Base-by-base conservation (phyloP, 148 eudicot species). In the Persicaria tinctoria region DNA sequence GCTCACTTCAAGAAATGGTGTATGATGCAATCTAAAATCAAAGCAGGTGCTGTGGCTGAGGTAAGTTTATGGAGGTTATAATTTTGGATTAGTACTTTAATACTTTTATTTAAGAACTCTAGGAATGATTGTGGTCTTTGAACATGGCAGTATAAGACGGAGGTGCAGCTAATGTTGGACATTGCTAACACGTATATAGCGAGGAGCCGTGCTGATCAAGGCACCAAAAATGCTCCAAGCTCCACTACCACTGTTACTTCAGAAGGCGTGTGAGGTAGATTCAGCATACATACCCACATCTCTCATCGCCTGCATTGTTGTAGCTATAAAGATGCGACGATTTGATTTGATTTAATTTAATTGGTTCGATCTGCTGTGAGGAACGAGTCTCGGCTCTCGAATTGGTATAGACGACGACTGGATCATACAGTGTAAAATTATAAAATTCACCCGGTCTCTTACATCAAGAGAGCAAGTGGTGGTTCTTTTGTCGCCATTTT, bases 1-100 rank as follows among this genome's bases (percentile, higher is more conserved):
- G 97, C 86, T 73, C 97, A 91, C 81, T 93, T 93, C 59, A 93
- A 93, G 86, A 93, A 93, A 79, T 93, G 98, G 98, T 93, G 97
- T 75, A 79, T 93, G 82, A 93, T 93, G 98, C 95, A 91, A 81
- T 93, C 98, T 46, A 93, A 91, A 76, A 91, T 93, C 4, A 91
- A 83, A 74, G 78, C 93, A 8, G 87, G 98, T 72, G 97, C 98
- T 13, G 69, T 91, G 49, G 85, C 83, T 8, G 98, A 91, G 95
- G 98, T 93, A 85, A 46, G 76, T 74, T 70, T n/a, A 11, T 53
- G 11, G 3, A 53, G 16, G 56, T 12, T 4, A 63, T 6, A 57
- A 0, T 47, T 20, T 17, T 4, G 4, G 7, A 32, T 66, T 44
- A 11, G 6, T 44, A 50, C 4, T 68, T 4, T 45, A 11, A 10